Base-by-base conservation (phyloP, 2,329 filamentous ascomycete species). In the Diaporthe ampelina region DNA sequence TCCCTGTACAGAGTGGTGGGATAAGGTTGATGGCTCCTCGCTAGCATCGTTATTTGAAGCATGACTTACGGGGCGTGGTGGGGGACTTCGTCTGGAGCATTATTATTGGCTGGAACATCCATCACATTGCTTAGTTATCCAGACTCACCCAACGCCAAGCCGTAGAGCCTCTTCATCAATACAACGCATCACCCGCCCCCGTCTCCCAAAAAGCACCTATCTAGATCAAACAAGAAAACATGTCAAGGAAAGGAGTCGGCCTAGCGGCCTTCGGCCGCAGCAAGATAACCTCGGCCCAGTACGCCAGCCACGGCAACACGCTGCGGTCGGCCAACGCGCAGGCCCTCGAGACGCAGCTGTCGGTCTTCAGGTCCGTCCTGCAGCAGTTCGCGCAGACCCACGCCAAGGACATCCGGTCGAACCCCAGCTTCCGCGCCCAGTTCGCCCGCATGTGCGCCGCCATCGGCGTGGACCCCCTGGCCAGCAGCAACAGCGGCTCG, bases 391-490 rank as follows among this genome's bases (percentile, higher is more conserved):
- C 95, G 58, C 90, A 96, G 80, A 97, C 96, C 67, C 97, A 99
- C 88, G 94, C 94, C 78, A 95, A 95, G 81, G 97, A 98, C 80
- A 99, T 99, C 75, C 95, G 96, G 77, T 97, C 95, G 3, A 95
- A 98, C 82, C 97, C 97, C 8, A 93, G 91, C 11, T 99, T 99
- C 84, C 94, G 97, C 76, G 95, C 96, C 45, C 96, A 99, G 84
- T 99, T 99, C 81, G 96, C 97, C 4, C 95, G 96, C 82, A 99
- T 99, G 97, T 99, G 97, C 85, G 92, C 95, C 80, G 95, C 95
- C 76, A 98, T 99, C 78, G 97, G 97, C 65, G 95, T 99, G 17
- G 97, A 99, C 83, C 97, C 97, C 2, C 88, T 99, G 24, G 95
- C 95, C n/a, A 91, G 89, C 73, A 89, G 86, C 78, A 91, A 88